phyloP scores from a whole-genome alignment of 129 eudicot genomes.

The Scalesia atractyloides region DNA sequence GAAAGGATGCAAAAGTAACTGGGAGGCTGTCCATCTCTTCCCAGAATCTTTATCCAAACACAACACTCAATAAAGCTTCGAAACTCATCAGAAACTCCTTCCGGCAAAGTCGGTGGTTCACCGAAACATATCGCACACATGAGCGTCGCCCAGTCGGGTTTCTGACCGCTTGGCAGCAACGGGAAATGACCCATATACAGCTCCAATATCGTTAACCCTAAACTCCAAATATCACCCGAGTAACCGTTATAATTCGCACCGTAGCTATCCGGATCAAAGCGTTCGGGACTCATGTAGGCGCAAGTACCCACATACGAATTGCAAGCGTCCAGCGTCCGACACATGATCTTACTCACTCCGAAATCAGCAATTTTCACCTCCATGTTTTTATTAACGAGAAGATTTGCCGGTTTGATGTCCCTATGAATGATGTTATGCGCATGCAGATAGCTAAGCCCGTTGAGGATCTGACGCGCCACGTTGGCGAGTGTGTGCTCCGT shows the following conservation, averaged over 20 bases:
- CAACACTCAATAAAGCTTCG: slow-evolving; percentile 71
- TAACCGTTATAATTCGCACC: slow-evolving; percentile 72
- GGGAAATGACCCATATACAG: slow-evolving; percentile 77
- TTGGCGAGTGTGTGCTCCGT: slow-evolving; percentile 48
- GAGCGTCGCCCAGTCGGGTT: slow-evolving; percentile 89
- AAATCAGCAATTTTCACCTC: slow-evolving; percentile 78
- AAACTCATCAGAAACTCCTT: slow-evolving; percentile 51
- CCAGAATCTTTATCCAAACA: slow-evolving; percentile 80
- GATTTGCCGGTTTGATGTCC: slow-evolving; percentile 73
- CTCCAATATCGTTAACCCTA: slow-evolving; percentile 75
- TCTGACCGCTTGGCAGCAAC: slow-evolving; percentile 60
- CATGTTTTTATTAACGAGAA: slow-evolving; percentile 53
- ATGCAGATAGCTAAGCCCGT: slow-evolving; percentile 68
- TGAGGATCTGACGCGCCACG: slow-evolving; percentile 56
- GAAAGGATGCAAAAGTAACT: slow-evolving; percentile 68
- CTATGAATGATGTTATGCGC: slow-evolving; percentile 69
- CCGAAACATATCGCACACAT: slow-evolving; percentile 96
- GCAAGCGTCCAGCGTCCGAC: slow-evolving; percentile 70
- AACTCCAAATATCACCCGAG: slow-evolving; percentile 83
- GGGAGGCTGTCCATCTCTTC: slow-evolving; percentile 65
- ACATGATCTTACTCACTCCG: slow-evolving; percentile 82
- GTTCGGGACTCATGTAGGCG: slow-evolving; percentile 93
- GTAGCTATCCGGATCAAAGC: slow-evolving; percentile 79
- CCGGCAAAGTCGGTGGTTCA: slow-evolving; percentile 76
- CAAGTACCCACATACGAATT: slow-evolving; percentile 90